Percentiles rank a stretch among this genome's conserved stretches.
phyloP scores from a whole-genome alignment of 805 yeast genomes.

The Yarrowia sp. region DNA sequence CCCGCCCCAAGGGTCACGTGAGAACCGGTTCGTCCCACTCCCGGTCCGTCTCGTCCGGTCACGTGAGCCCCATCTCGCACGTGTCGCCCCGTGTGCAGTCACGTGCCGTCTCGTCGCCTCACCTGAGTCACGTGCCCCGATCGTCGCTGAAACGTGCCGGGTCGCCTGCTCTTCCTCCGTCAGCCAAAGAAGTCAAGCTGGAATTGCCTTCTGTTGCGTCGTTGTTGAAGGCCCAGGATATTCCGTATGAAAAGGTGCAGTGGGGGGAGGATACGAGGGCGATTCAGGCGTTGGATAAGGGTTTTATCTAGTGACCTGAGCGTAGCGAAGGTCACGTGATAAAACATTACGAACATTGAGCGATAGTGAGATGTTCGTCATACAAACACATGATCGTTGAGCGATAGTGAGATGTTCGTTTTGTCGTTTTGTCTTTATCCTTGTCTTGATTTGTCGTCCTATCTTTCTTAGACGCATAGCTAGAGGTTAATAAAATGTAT shows the following conservation, averaged over 20 bases:
- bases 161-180: neutral
- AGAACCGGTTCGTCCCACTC: neutral
- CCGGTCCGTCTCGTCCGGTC: neutral
- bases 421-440: too few relatives aligned
- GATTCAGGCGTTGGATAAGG: slow-evolving; percentile 47
- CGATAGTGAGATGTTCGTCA: too few relatives aligned
- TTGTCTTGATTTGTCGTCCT: too few relatives aligned
- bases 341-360: too few relatives aligned
- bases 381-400: too few relatives aligned
- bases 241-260: slow-evolving; percentile 45
- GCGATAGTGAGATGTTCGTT: neutral
- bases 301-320: slow-evolving; percentile 39
- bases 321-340: neutral
- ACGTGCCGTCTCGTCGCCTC: neutral
- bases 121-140: slow-evolving; percentile 1
- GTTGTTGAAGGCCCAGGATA: slow-evolving; percentile 42
- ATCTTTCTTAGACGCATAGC: too few relatives aligned
- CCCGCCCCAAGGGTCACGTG: neutral
- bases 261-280: slow-evolving; percentile 49
- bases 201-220: slow-evolving; percentile 31
- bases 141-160: slow-evolving; percentile 1
- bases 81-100: neutral
- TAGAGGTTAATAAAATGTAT: too few relatives aligned
- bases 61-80: neutral
- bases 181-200: slow-evolving; percentile 20